phyloP scores from a whole-genome alignment of 2,329 filamentous ascomycete species.

The Cercospora citrullina region DNA sequence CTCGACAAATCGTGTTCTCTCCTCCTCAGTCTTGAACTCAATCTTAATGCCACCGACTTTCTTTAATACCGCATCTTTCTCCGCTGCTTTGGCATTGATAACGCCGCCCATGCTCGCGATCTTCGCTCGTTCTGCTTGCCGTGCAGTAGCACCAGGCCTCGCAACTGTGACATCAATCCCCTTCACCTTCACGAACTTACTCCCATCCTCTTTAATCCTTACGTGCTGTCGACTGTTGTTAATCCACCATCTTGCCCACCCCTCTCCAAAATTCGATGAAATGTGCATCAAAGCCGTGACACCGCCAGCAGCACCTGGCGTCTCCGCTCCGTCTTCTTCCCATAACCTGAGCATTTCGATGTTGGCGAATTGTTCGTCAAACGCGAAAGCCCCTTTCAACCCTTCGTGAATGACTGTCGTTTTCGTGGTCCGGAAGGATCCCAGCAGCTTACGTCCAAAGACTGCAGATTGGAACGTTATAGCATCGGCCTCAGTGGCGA shows the following conservation, averaged over 20 bases:
- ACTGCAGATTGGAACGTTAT: conserved; percentile 49
- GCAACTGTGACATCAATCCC: conserved; percentile 44
- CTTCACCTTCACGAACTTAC: conserved; percentile 44
- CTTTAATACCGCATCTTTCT: conserved; percentile 31
- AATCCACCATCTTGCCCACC: conserved; percentile 48
- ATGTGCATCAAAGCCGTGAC: conserved; percentile 50
- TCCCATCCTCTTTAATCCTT: conserved; percentile 44
- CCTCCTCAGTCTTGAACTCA: conserved; percentile 47
- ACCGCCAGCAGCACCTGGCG: conserved; percentile 40
- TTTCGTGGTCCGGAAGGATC: conserved; percentile 46
- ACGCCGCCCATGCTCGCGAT: conserved; percentile 33
- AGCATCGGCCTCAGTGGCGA: conserved; percentile 38
- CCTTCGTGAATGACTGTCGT: conserved; percentile 50
- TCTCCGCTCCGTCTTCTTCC: conserved; percentile 44
- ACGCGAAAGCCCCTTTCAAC: conserved; percentile 43
- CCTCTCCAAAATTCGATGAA: conserved; percentile 45
- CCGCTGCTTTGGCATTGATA: conserved; percentile 23
- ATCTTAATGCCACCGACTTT: conserved; percentile 46
- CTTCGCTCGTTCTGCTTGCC: conserved; percentile 17
- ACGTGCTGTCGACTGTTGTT: conserved; percentile 43
- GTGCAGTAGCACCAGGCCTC: conserved; percentile 27
- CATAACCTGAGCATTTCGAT: conserved; percentile 51
- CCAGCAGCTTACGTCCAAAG: conserved; percentile 47
- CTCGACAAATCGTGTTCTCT: conserved; percentile 44
- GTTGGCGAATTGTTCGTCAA: conserved; percentile 52